Conservation (phyloP, 306 rosid species). For the Inga leiocalycina region DNA sequence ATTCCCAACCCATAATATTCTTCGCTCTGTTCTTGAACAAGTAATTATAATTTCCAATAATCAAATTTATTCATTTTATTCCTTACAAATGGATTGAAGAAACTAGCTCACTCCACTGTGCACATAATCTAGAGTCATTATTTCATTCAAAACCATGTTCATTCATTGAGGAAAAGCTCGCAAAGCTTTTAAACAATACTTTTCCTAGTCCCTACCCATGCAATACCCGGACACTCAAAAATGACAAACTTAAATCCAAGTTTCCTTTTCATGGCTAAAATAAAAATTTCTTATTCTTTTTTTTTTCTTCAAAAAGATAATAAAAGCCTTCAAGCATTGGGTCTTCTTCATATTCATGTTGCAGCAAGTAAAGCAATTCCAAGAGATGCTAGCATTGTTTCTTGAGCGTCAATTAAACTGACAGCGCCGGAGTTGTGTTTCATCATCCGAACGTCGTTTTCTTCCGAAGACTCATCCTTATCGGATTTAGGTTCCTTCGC, state of each 20-base stretch:
- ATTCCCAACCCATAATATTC: neutral
- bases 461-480: neutral
- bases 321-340: neutral
- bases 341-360: too few relatives aligned
- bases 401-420: conserved; percentile 14
- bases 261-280: too few relatives aligned
- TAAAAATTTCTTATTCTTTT: neutral
- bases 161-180: neutral
- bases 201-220: neutral
- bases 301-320: too few relatives aligned
- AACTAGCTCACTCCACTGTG: neutral
- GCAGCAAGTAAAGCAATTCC: conserved; percentile 19
- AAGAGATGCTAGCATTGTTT: conserved; percentile 25
- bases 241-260: neutral
- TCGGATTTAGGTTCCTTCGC: conserved; percentile 2
- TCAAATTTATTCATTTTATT: too few relatives aligned
- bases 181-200: neutral
- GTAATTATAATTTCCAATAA: too few relatives aligned
- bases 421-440: conserved; percentile 22
- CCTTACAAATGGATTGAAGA: neutral
- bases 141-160: neutral
- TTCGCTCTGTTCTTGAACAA: neutral
- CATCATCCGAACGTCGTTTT: neutral
- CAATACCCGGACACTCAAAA: neutral
- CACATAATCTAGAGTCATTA: neutral